phyloP scores from a whole-genome alignment of 177 flowering plant genomes.

The Vitis hybrid region DNA sequence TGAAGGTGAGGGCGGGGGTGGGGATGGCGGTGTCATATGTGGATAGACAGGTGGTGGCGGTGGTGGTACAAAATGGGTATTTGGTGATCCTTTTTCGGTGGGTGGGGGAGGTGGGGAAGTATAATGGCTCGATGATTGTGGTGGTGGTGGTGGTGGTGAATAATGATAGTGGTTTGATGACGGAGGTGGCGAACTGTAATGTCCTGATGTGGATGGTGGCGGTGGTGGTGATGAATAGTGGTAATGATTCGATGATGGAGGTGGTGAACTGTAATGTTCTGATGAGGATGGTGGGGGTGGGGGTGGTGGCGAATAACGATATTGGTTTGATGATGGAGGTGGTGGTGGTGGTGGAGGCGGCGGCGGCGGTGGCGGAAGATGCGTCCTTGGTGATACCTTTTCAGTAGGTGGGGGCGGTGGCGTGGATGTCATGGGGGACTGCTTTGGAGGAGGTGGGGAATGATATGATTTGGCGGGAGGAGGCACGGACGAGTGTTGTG shows the following conservation, averaged over 20 bases:
- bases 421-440: background rate
- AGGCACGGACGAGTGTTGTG: background rate
- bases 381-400: constrained; percentile 23
- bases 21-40: constrained; percentile 7
- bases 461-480: constrained; percentile 3
- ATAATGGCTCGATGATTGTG: background rate
- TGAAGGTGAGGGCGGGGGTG: background rate
- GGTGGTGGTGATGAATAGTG: constrained; percentile 12
- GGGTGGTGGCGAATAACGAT: constrained; percentile 11
- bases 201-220: constrained; percentile 3
- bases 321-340: constrained; percentile 7
- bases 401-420: constrained; percentile 31
- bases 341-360: constrained; percentile 15
- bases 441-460: constrained; percentile 18
- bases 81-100: constrained; percentile 6
- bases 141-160: constrained; percentile 12
- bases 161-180: constrained; percentile 12
- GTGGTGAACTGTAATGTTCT: constrained; percentile 7
- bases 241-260: constrained; percentile 11
- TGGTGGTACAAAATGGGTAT: constrained; percentile 4
- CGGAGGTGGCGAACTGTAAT: constrained; percentile 11
- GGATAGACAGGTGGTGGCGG: constrained; percentile 22
- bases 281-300: constrained; percentile 19
- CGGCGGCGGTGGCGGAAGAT: constrained; percentile 35
- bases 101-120: constrained; percentile 20